These are phyloP conservation scores for Solanum chmielewskii DNA, from an alignment of 257 asterid genomes.

Conservation along the genomic window DNA sequence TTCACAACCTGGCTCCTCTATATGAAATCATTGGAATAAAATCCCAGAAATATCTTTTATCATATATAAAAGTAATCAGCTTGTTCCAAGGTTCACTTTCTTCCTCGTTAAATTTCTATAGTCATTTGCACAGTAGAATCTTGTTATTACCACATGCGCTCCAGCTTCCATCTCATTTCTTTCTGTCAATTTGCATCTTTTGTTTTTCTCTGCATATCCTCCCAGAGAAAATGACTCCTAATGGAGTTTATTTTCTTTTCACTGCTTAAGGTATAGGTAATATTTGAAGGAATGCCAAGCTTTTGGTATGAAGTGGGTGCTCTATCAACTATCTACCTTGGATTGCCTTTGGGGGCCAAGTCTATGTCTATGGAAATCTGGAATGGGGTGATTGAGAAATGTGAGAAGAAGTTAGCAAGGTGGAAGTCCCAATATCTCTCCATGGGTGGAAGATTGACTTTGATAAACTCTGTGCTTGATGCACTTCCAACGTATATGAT, in stretches of 20 bases:
- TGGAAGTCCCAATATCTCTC: background rate
- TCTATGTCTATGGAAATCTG: background rate
- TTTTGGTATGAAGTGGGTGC: background rate
- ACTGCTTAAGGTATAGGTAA: background rate
- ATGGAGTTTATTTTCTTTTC: background rate
- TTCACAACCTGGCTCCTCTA: background rate
- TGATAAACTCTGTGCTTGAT: background rate
- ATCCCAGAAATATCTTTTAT: background rate
- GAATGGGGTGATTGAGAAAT: background rate
- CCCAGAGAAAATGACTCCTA: background rate
- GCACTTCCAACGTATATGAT: background rate
- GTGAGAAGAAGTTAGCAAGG: background rate
- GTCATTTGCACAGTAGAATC: background rate
- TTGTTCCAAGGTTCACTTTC: background rate
- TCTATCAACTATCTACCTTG: background rate
- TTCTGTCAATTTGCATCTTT: background rate
- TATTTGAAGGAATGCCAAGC: background rate
- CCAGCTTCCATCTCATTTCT: background rate
- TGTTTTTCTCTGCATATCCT: background rate
- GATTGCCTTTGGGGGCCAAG: background rate
- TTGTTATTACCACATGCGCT: background rate
- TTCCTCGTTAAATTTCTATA: background rate
- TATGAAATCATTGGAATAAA: background rate
- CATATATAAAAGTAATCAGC: background rate
- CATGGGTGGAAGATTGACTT: background rate